Evolutionary conservation across 2,329 filamentous ascomycete genomes (phyloP).

Genomic region (Sarocladiaceae sp.): DNA sequence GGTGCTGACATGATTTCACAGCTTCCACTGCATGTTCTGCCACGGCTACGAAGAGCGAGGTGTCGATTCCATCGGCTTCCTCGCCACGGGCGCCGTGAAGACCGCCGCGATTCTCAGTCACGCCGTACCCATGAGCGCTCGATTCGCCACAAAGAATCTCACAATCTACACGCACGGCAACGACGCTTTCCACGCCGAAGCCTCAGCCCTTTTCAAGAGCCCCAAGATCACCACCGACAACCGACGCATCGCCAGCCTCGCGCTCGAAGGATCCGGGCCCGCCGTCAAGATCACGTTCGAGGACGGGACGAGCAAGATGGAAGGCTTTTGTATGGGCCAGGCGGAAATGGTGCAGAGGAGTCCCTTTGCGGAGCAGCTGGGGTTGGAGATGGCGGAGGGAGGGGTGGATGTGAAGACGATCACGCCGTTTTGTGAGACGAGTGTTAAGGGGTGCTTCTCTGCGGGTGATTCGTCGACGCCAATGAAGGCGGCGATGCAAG

Average conservation of each 20-base stretch:
- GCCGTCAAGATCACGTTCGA: conserved; percentile 31
- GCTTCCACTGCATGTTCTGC: conserved; percentile 55
- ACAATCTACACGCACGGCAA: conserved; percentile 47
- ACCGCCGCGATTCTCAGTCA: conserved; percentile 27
- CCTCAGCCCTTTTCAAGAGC: conserved; percentile 22
- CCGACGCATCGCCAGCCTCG: conserved; percentile 25
- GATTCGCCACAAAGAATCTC: conserved; percentile 32
- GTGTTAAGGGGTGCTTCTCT: conserved; percentile 44
- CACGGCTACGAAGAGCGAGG: conserved; percentile 53
- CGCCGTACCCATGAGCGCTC: conserved; percentile 35
- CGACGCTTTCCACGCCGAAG: conserved; percentile 21
- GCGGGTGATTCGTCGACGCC: conserved; percentile 40
- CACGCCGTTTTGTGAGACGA: conserved; percentile 42
- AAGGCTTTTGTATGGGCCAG: conserved; percentile 35
- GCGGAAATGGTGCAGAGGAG: conserved; percentile 29
- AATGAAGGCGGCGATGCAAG: conserved; percentile 23
- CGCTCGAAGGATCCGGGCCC: conserved; percentile 19
- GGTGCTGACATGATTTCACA: conserved; percentile 14
- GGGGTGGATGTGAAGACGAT: conserved; percentile 35
- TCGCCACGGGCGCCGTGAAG: conserved; percentile 32
- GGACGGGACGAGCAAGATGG: conserved; percentile 26
- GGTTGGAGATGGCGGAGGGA: conserved; percentile 31
- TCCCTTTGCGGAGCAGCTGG: conserved; percentile 35
- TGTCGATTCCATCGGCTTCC: conserved; percentile 35
- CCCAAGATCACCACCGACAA: conserved; percentile 27